Percentiles rank a stretch among this genome's conserved stretches.
phyloP scores from a whole-genome alignment of 139 green algal genomes.

The Cymbomonas tetramitiformis region DNA sequence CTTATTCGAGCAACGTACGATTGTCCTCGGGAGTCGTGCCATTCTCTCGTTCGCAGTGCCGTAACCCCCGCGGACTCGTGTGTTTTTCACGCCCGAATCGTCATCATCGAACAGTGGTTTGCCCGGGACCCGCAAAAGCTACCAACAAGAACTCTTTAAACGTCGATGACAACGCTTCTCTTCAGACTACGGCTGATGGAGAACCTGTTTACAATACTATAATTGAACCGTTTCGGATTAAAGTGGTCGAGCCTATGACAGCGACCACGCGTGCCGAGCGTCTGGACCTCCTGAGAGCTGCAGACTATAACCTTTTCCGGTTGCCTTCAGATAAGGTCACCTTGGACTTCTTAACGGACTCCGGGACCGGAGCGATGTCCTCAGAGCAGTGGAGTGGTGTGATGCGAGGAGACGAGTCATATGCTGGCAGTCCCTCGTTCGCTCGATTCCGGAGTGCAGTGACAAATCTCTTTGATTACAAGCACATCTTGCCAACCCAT shows the following conservation, averaged over 20 bases:
- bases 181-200: too few species aligned
- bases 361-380: background rate
- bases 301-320: background rate
- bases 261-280: background rate
- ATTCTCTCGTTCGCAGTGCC: too few species aligned
- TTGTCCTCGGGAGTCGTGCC: too few species aligned
- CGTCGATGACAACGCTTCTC: too few species aligned
- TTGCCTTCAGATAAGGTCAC: background rate
- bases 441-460: background rate
- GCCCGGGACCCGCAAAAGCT: too few species aligned
- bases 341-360: background rate
- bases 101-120: too few species aligned
- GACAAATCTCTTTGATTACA: background rate
- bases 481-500: background rate
- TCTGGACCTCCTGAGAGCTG: background rate
- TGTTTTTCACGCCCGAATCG: too few species aligned
- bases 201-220: background rate
- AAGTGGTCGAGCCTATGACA: background rate
- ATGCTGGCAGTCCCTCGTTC: background rate
- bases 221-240: background rate
- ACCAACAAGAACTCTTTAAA: too few species aligned
- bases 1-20: too few species aligned
- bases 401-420: background rate
- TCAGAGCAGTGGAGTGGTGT: background rate
- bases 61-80: too few species aligned